A percentile compares a stretch with the other conserved stretches of the same genome.
phyloP scores from a whole-genome alignment of 1,284 basidiomycete species.

The Volvariella volvacea region DNA sequence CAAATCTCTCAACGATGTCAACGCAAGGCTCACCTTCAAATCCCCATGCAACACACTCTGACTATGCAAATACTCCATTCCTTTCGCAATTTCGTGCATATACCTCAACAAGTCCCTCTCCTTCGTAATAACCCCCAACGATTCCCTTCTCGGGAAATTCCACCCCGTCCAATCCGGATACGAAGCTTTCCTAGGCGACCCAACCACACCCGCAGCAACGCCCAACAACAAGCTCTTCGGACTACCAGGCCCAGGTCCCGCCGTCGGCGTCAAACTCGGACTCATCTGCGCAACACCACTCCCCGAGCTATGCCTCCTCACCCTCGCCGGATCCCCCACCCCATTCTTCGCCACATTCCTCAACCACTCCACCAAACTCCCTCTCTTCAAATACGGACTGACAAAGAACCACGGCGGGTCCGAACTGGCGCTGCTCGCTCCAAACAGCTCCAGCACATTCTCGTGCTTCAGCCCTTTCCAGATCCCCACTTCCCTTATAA shows the following conservation, averaged over 20 bases:
- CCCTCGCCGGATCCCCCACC: neutral
- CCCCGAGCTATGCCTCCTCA: neutral
- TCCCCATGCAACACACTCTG: conserved; percentile 67
- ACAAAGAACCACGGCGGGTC: conserved; percentile 67
- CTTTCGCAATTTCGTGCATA: conserved; percentile 66
- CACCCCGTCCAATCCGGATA: conserved; percentile 8
- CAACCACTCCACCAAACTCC: conserved; percentile 34
- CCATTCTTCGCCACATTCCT: conserved; percentile 19
- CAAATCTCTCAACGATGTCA: too few relatives aligned
- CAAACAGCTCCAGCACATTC: conserved; percentile 49
- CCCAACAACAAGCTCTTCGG: neutral
- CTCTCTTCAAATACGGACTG: conserved; percentile 52
- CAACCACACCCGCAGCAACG: conserved; percentile 7
- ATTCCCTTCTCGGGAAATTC: conserved; percentile 1
- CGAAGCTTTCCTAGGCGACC: neutral
- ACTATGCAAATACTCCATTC: conserved; percentile 56
- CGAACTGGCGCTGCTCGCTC: conserved; percentile 51
- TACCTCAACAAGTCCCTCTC: conserved; percentile 41
- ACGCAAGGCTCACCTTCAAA: conserved; percentile 61
- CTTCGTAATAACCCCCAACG: conserved; percentile 32
- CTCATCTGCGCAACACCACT: neutral
- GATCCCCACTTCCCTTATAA: conserved; percentile 42
- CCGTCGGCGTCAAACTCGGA: neutral
- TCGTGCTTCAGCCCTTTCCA: conserved; percentile 48
- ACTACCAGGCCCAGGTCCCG: neutral